Base-by-base conservation (phyloP, 2,329 filamentous ascomycete genomes). In the Epichloe brachyelytri region DNA sequence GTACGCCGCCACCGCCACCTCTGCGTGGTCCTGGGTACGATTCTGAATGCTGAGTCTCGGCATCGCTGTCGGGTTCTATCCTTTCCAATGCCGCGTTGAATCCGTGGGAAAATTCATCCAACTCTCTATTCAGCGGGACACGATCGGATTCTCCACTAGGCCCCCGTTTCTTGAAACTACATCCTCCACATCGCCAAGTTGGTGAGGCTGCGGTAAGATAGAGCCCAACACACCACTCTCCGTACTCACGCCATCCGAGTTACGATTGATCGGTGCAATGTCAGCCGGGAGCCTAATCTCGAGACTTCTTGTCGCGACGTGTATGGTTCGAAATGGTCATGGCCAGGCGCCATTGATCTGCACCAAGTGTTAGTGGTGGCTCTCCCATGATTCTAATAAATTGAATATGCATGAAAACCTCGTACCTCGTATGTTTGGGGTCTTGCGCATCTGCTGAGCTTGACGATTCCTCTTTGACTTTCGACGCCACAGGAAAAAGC, bases 101-200 rank as follows among this genome's bases (percentile, higher is more conserved):
- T 49, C 69, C 67, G 5, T 69, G 65, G 6, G 68, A 65, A 51
- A 74, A 75, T 22, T 76, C 73, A 20, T 75, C 71, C 33, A 71
- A 63, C 51, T 59, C 60, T 11, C 70, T 64, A 0, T 68, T 68
- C 46, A 74, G 60, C 14, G 71, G 71, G 7, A 68, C 61, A 50
- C 66, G 62, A 26, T 73, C 69, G 38, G 58, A 59, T 45, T 63
- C 63, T 59, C 53, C 55, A 37, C 50, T 60, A 36, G 48, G 60
- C 57, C 59, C 10, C 58, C 58, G 1, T 60, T 58, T 43, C 61
- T 55, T 37, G 57, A 55, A 47, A 58, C 34, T 41, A 12, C 48
- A 52, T 37, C 54, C 52, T 36, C 43, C n/a, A 46, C 44, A 2
- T 46, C 34, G 10, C 46, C 20, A 14, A 43, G 43, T 10, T 48